These are phyloP conservation scores for Paraconiothyrium sp. DNA, from an alignment of 2,329 filamentous ascomycete genomes.

Conservation along the genomic window DNA sequence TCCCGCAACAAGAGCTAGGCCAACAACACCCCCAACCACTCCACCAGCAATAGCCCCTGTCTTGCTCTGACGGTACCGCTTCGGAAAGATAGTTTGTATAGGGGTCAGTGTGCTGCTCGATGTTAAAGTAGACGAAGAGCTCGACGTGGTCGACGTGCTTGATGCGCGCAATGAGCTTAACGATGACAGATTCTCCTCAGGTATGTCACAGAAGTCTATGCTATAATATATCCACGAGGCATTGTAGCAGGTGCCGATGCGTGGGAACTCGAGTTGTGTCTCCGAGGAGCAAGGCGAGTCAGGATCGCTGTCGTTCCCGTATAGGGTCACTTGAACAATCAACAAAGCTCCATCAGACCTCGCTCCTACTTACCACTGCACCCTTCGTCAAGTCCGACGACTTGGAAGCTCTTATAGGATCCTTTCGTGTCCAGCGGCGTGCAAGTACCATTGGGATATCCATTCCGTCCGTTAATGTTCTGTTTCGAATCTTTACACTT, in stretches of 20 bases:
- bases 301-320: constrained; percentile 19
- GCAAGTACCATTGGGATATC: constrained; percentile 29
- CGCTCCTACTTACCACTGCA: constrained; percentile 29
- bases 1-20: constrained; percentile 5
- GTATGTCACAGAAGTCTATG: constrained; percentile 28
- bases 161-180: not conserved
- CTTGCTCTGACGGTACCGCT: not conserved
- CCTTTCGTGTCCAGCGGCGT: constrained; percentile 26
- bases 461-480: constrained; percentile 26
- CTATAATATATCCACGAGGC: constrained; percentile 32
- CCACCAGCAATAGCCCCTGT: constrained; percentile 9
- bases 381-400: constrained; percentile 35
- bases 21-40: constrained; percentile 1
- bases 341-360: not conserved
- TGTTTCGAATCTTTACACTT: constrained; percentile 23
- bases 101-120: not conserved
- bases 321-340: constrained; percentile 25
- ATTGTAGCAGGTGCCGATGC: constrained; percentile 29
- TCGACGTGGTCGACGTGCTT: not conserved
- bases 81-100: not conserved
- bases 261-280: constrained; percentile 16
- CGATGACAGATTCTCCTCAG: not conserved
- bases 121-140: not conserved
- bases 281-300: constrained; percentile 19
- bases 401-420: constrained; percentile 31